Evolutionary conservation across 1,284 basidiomycete genomes (phyloP), one percentile per base, ranked within the genome.

Genomic region (Ganoderma sinense): DNA sequence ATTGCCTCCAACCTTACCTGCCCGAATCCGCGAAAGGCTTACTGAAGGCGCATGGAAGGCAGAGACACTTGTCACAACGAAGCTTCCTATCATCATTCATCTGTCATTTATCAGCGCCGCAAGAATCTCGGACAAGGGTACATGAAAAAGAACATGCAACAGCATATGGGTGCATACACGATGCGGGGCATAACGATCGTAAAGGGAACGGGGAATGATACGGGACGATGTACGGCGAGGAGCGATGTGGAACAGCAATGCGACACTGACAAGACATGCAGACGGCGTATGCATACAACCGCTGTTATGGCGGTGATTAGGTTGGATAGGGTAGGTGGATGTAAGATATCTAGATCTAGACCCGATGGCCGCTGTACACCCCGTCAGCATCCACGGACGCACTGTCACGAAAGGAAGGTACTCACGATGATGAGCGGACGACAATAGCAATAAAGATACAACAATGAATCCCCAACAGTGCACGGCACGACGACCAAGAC

Each of bases 391-490:
- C 48, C 48, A 26, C 48, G n/a, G 7, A 51, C 20, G n/a, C 10
- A 26, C 48, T 51, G 48, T 23, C 23, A 26, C 14, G 48, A 26
- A 26, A 3, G 23, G 48, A 51, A 26, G 13, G 48, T 51, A 51
- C 48, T 51, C 48, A 51, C 48, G 14, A 26, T 14, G 26, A 13
- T 13, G 26, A 11, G 11, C 23, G 48, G 23, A 26, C 48, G 14
- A 23, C 48, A 26, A 51, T 51, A 51, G 48, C 48, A 51, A 51
- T 51, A 51, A 51, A 51, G 48, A 51, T 51, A 51, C 48, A 51
- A 26, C 14, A 7, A 26, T 51, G 48, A 26, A 51, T 23, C 23
- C 48, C 0, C 11, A 48, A 48, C n/a, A 10, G 6, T 48, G 45
- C 20, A 48, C 48, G 48, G 23, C 48, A 10, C 48, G 2, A 11